A percentile compares a stretch with the other conserved stretches of the same genome.
phyloP scores from a whole-genome alignment of 164 flowering plant genomes.

The Piper betle region DNA sequence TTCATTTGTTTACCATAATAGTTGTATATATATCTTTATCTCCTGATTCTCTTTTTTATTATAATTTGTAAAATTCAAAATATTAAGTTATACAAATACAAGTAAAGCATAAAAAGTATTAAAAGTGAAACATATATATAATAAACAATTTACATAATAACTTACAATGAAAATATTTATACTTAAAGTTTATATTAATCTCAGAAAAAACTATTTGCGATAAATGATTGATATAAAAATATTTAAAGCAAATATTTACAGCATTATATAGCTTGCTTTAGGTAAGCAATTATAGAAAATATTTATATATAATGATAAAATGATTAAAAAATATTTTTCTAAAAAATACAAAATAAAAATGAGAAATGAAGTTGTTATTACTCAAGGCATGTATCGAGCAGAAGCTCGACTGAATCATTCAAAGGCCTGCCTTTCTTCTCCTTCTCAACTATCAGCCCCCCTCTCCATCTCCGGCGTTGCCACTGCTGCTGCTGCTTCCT shows the following conservation, averaged over 20 bases:
- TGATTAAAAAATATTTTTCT: no score
- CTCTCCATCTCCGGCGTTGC: constrained; percentile 14
- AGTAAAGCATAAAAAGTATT: constrained; percentile 3
- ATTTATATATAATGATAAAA: no score
- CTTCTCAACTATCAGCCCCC: constrained; percentile 41
- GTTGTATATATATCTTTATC: no score
- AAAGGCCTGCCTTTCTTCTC: constrained; percentile 80
- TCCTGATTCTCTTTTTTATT: no score
- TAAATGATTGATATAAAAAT: no score
- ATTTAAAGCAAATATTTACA: constrained; percentile 77
- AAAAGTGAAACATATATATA: no score
- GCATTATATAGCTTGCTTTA: constrained; percentile 40
- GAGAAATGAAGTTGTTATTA: neutral
- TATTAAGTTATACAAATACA: no score
- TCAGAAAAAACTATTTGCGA: constrained; percentile 29
- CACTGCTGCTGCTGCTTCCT: constrained; percentile 13
- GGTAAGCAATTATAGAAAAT: no score
- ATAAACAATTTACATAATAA: no score
- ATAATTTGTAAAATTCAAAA: no score
- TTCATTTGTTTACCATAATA: constrained; percentile 69
- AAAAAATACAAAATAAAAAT: no score
- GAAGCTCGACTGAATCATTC: constrained; percentile 70
- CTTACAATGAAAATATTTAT: constrained; percentile 4
- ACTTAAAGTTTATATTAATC: constrained; percentile 58
- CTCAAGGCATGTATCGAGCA: constrained; percentile 46